phyloP scores from a whole-genome alignment of 2,329 filamentous ascomycete genomes.

The Berkeleyomyces basicola region DNA sequence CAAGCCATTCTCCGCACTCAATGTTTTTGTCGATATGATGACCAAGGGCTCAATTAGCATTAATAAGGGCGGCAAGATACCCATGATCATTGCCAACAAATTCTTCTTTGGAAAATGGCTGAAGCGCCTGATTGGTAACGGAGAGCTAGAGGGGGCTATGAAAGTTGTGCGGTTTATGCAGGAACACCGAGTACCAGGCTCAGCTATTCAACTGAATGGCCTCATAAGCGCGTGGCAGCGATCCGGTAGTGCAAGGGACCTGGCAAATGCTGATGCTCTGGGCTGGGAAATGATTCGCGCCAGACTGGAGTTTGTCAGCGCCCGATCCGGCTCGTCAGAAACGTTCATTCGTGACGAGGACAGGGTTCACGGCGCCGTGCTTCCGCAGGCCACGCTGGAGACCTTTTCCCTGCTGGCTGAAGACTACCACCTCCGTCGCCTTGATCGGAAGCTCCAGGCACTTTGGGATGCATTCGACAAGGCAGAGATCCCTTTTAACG shows the following conservation, averaged over 20 bases:
- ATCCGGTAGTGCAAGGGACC: constrained; percentile 35
- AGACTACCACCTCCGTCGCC: constrained; percentile 48
- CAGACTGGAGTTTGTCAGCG: constrained; percentile 45
- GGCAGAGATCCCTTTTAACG: constrained; percentile 49
- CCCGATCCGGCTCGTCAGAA: constrained; percentile 20
- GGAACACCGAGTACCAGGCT: constrained; percentile 46
- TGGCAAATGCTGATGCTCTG: constrained; percentile 47
- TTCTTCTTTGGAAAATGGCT: constrained; percentile 84
- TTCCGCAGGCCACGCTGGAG: constrained; percentile 52
- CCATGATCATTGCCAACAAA: constrained; percentile 43
- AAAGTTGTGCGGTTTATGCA: constrained; percentile 64
- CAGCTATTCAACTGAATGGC: constrained; percentile 64
- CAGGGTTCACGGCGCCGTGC: constrained; percentile 12
- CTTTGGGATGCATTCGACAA: constrained; percentile 46
- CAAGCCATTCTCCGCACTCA: constrained; percentile 49
- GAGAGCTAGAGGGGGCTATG: constrained; percentile 52
- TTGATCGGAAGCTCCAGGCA: constrained; percentile 39
- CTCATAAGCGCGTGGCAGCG: constrained; percentile 66
- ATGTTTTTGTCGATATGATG: constrained; percentile 84
- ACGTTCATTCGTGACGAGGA: not conserved
- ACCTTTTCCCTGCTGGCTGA: constrained; percentile 62
- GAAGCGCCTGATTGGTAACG: constrained; percentile 61
- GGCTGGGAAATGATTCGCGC: constrained; percentile 63
- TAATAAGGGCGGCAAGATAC: constrained; percentile 25
- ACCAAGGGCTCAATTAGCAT: constrained; percentile 38